phyloP scores from a whole-genome alignment of 202 grass and related monocot species.

The Cymbopogon flexuosus region DNA sequence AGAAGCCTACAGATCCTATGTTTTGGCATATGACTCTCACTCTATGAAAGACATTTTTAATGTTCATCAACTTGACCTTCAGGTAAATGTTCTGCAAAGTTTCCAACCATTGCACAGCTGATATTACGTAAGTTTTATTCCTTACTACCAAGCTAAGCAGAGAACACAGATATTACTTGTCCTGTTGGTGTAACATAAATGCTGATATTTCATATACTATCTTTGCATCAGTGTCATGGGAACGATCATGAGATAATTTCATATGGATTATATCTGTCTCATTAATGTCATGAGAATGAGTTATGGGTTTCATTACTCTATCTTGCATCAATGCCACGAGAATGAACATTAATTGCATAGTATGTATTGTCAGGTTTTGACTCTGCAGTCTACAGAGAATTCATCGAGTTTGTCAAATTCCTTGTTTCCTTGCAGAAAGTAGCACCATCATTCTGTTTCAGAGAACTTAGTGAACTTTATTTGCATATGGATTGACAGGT shows the following conservation, averaged over 20 bases:
- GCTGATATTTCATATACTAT: not conserved
- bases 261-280: not conserved
- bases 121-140: not conserved
- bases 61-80: slow-evolving; percentile 79
- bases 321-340: not conserved
- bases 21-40: slow-evolving; percentile 85
- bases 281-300: not conserved
- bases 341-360: not conserved
- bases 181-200: no score
- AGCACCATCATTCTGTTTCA: slow-evolving; percentile 35
- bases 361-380: not conserved
- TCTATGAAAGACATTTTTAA: slow-evolving; percentile 96
- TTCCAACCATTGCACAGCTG: not conserved
- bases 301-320: not conserved
- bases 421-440: not conserved
- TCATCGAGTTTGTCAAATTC: not conserved
- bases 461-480: no score
- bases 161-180: not conserved
- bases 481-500: not conserved
- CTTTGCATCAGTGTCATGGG: not conserved
- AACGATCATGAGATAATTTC: not conserved
- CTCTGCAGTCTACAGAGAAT: no score
- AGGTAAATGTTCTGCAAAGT: slow-evolving; percentile 45
- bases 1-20: slow-evolving; percentile 88
- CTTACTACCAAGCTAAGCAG: not conserved